Evolutionary conservation across 108 stramenopile species (phyloP).

Genomic region (Nitzschia inconspicua): DNA sequence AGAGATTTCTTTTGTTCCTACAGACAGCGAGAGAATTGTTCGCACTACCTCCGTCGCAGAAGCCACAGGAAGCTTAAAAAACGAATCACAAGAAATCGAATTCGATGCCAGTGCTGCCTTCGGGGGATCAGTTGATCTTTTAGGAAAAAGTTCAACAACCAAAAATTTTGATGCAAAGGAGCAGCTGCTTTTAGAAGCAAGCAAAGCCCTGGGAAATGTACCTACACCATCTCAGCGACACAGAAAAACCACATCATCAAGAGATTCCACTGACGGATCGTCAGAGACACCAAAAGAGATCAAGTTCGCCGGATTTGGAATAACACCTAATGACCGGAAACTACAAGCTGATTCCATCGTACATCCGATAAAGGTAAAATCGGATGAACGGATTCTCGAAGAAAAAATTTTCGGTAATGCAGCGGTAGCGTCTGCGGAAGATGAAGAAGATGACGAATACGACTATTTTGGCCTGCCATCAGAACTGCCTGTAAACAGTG

Average conservation of each 20-base stretch:
- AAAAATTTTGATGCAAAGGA: constrained; percentile 15
- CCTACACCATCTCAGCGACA: too few relatives aligned
- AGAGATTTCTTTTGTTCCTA: neutral
- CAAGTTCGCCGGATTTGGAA: too few relatives aligned
- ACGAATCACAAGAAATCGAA: constrained; percentile 10
- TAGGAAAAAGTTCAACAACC: neutral
- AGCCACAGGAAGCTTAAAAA: neutral
- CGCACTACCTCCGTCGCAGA: neutral
- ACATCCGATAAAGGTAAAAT: too few relatives aligned
- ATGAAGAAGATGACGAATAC: constrained; percentile 10
- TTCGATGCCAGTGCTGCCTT: constrained; percentile 16
- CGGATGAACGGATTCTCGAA: constrained; percentile 16
- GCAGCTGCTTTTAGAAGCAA: constrained; percentile 10
- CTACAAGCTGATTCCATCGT: too few relatives aligned
- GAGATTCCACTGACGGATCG: neutral
- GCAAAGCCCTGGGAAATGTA: neutral
- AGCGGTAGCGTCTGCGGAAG: constrained; percentile 6
- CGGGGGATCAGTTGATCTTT: neutral
- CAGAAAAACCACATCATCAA: constrained; percentile 14
- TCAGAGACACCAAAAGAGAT: too few relatives aligned
- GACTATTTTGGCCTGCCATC: constrained; percentile 5
- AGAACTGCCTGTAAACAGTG: neutral
- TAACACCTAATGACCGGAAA: too few relatives aligned
- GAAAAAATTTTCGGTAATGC: constrained; percentile 9
- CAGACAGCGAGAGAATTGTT: neutral